phyloP scores from a whole-genome alignment of 2,329 filamentous ascomycete genomes.

The Cytospora piceicola region DNA sequence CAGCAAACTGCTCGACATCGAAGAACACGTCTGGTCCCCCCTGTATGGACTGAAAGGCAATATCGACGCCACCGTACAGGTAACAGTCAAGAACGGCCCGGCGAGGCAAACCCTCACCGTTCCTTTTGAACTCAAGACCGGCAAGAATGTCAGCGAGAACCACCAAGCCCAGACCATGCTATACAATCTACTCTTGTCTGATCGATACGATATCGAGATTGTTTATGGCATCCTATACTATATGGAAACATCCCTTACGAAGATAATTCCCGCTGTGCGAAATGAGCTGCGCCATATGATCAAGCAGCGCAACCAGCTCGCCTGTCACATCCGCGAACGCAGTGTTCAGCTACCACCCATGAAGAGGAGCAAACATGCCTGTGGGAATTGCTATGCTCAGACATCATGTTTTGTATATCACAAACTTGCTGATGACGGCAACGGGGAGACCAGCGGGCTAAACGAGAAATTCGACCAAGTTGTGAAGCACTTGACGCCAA shows the following conservation, averaged over 20 bases:
- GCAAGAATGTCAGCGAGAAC: slow-evolving; percentile 77
- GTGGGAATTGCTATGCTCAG: slow-evolving; percentile 88
- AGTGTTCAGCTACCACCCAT: slow-evolving; percentile 81
- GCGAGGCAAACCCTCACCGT: slow-evolving; percentile 74
- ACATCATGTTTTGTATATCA: slow-evolving; percentile 92
- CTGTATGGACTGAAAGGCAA: slow-evolving; percentile 98
- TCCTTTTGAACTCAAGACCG: slow-evolving; percentile 95
- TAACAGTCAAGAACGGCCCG: slow-evolving; percentile 74
- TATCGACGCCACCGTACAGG: slow-evolving; percentile 94
- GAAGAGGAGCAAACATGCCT: slow-evolving; percentile 80
- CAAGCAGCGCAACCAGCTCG: slow-evolving; percentile 89
- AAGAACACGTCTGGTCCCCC: slow-evolving; percentile 98
- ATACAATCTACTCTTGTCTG: slow-evolving; percentile 89
- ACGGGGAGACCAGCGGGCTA: slow-evolving; percentile 79
- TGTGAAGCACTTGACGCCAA: slow-evolving; percentile 74
- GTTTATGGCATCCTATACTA: slow-evolving; percentile 93
- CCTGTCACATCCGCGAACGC: slow-evolving; percentile 81
- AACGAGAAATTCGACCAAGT: slow-evolving; percentile 81
- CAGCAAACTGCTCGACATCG: slow-evolving; percentile 91
- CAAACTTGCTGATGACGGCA: slow-evolving; percentile 82
- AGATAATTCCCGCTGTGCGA: slow-evolving; percentile 81
- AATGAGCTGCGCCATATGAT: slow-evolving; percentile 95
- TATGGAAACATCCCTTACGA: slow-evolving; percentile 85
- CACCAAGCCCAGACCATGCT: slow-evolving; percentile 94
- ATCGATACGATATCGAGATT: slow-evolving; percentile 92